Conservation (phyloP, 2,329 filamentous ascomycete species). For the Clonostachys solani region DNA sequence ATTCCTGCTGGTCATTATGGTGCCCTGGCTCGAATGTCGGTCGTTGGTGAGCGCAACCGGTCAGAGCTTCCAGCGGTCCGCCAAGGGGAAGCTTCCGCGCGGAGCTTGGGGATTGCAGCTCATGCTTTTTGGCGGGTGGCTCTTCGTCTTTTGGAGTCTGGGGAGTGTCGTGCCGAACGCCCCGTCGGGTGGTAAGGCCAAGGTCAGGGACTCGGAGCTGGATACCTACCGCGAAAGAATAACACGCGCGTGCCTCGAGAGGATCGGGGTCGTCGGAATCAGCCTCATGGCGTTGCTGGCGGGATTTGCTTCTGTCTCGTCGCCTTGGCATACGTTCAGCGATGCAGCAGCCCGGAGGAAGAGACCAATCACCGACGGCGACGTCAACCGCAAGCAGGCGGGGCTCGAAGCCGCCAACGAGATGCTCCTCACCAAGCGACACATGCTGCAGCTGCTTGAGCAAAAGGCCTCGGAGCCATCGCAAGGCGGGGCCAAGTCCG, state of each 20-base stretch:
- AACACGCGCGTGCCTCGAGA: conserved; percentile 53
- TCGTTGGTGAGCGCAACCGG: conserved; percentile 54
- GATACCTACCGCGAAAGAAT: conserved; percentile 29
- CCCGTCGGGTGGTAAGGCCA: conserved; percentile 7
- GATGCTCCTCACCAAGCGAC: conserved; percentile 72
- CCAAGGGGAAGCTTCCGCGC: conserved; percentile 51
- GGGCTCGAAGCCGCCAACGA: conserved; percentile 76
- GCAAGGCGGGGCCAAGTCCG: conserved; percentile 26
- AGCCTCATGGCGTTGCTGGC: conserved; percentile 84
- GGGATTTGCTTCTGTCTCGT: conserved; percentile 84
- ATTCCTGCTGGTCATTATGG: conserved; percentile 67
- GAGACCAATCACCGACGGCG: conserved; percentile 65
- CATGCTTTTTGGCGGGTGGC: conserved; percentile 61
- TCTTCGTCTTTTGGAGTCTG: conserved; percentile 73
- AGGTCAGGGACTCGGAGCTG: conserved; percentile 4
- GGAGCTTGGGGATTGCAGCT: conserved; percentile 62
- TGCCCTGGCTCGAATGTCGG: conserved; percentile 76
- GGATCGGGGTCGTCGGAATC: conserved; percentile 82
- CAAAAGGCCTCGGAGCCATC: conserved; percentile 40
- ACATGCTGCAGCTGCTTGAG: conserved; percentile 66
- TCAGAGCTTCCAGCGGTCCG: conserved; percentile 56
- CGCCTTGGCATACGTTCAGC: conserved; percentile 79
- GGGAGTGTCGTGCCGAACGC: conserved; percentile 54
- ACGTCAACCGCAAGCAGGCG: conserved; percentile 72
- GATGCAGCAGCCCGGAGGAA: conserved; percentile 42